Base-by-base conservation (phyloP, 352 stramenopile species). In the Pythium rhizo-oryzae region DNA sequence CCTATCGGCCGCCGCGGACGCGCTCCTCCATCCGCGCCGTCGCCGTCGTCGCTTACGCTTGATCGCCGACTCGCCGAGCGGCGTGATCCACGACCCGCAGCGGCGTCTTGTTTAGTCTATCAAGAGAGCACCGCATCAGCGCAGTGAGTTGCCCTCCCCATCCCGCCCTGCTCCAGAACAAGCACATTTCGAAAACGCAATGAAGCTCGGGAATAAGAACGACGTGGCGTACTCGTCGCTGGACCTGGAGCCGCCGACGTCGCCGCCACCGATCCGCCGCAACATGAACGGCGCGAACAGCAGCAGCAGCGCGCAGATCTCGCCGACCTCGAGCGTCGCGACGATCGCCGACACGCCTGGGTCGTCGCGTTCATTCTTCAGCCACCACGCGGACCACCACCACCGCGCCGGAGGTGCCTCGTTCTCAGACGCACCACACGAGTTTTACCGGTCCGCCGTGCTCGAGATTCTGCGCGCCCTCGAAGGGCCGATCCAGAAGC, bases 171-270 rank as follows among this genome's bases (percentile, higher is more conserved):
- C n/a, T n/a, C n/a, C n/a, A 12, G 18, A 28, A 30, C 6, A 19
- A 46, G 39, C 39, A 39, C 33, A 39, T 39, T 39, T 46, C 39
- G 39, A 18, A 46, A 13, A 16, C 24, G 53, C 8, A 16, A 91
- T 91, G 85, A 91, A 90, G 71, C 79, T 91, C 33, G 67, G 81
- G 5, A 80, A 77, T 59, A 91, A 91, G 71, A 87, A 93, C 75
- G 80, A 89, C 25, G 80, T 91, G 67, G 77, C 78, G 49, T 93
- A 93, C 70, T 78, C 85, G 74, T 89, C 85, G 53, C 70, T 93
- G 44, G 83, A 93, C 39, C 70, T 93, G 67, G 79, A 93, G 52
- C 83, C 81, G n/a, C 85, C 82, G 2, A 72, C 71, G 23, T 64
- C 69, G 51, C 70, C 77, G 24, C 76, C 77, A 7, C 74, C 62